Evolutionary conservation across 2,329 filamentous ascomycete genomes (phyloP), one percentile per base, ranked within the genome.

Genomic region (Pseudogymnoascus sp.): DNA sequence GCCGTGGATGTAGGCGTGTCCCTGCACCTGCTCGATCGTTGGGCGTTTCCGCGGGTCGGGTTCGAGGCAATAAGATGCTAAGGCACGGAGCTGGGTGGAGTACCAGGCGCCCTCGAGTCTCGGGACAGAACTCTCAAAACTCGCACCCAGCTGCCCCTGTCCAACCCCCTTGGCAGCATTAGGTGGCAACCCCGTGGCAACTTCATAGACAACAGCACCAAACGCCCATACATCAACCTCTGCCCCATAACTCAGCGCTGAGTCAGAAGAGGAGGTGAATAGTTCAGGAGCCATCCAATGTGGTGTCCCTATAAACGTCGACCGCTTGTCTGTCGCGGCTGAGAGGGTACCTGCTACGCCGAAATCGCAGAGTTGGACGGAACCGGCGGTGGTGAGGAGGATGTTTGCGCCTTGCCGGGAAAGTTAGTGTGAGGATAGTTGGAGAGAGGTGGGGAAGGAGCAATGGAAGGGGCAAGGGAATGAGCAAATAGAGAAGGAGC

Each of bases 271-370:
- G 12, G 34, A 4, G 34, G 34, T 83, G 66, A 89, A 86, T 8
- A 93, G 78, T 68, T 94, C 90, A 0, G 88, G 89, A 0, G 90
- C 88, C 89, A 94, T 92, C 88, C 89, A 94, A 72, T 91, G 86
- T 2, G 87, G 87, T 0, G 90, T 94, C 18, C 90, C 90, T 61
- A 93, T 88, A 57, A 93, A 87, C 0, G 90, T 93, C 3, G 86
- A 87, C 58, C 89, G 79, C 74, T 93, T 93, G 67, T 89, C 86
- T 62, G 85, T 81, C 65, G 88, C 85, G 43, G 80, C 86, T 70
- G 90, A 12, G 12, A 12, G 87, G 61, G 86, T 81, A 66, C 89
- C 87, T 50, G 88, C 89, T 30, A 94, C 89, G 65, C 90, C 90
- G 72, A 94, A 94, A 70, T 94, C 90, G 70, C 89, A 91, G 34